Percentiles rank a stretch among this genome's conserved stretches.
Evolutionary conservation across 441 rosid species (phyloP).

Genomic region (Cnidoscolus chayamansa): DNA sequence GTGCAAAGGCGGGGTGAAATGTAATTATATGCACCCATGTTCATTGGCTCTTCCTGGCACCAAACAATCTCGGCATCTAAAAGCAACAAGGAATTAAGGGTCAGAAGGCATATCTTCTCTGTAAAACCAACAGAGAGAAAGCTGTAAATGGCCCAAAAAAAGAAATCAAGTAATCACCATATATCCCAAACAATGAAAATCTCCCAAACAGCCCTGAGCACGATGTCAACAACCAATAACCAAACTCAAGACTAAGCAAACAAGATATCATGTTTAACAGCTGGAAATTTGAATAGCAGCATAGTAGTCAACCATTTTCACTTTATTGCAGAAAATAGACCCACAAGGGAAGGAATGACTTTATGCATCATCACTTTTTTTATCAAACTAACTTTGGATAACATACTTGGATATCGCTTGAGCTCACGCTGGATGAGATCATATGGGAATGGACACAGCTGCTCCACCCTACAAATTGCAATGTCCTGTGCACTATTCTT

Average conservation of each 20-base stretch:
- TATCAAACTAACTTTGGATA: constrained; percentile 2
- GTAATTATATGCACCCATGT: constrained; percentile 90
- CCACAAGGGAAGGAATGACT: not conserved
- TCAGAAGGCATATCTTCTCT: not conserved
- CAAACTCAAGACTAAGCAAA: not conserved
- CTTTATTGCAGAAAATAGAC: not conserved
- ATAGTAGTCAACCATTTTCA: not conserved
- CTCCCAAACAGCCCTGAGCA: not conserved
- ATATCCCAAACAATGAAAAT: not conserved
- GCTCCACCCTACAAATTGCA: constrained; percentile 96
- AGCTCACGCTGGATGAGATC: constrained; percentile 93
- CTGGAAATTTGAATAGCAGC: not conserved
- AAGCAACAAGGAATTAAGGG: constrained; percentile 10
- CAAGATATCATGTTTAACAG: not conserved
- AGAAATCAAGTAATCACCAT: not conserved
- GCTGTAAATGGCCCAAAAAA: not conserved
- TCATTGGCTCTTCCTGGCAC: constrained; percentile 99
- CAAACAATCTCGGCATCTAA: constrained; percentile 91
- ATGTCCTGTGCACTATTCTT: constrained; percentile 60
- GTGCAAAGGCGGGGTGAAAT: constrained; percentile 75
- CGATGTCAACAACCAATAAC: not conserved
- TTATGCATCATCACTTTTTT: not conserved
- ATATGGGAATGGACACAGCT: constrained; percentile 93
- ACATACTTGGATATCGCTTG: constrained; percentile 89
- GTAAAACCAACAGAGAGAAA: not conserved